Conservation (phyloP, 768 basidiomycete genomes). For the Epithele typhae region DNA sequence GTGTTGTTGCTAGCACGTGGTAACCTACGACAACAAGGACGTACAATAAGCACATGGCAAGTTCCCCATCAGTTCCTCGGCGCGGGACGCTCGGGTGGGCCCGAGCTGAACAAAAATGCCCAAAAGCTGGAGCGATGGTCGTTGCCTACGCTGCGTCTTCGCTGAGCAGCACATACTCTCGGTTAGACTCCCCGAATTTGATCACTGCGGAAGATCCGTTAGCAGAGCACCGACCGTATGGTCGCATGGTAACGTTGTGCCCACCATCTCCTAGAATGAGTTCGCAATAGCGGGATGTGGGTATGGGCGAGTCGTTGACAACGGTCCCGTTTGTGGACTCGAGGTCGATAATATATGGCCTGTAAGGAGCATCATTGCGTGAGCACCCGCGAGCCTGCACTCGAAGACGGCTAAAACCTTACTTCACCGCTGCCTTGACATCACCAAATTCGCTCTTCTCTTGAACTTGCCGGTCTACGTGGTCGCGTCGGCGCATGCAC, state of each 20-base stretch:
- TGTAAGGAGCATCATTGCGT: constrained; percentile 26
- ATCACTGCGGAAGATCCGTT: constrained; percentile 52
- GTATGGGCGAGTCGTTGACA: constrained; percentile 85
- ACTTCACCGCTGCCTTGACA: constrained; percentile 81
- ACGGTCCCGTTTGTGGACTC: constrained; percentile 97
- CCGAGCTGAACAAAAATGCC: too few relatives aligned
- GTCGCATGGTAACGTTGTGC: constrained; percentile 20
- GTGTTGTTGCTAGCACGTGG: not conserved
- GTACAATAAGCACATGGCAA: not conserved
- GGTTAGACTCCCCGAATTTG: constrained; percentile 76
- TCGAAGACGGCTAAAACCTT: constrained; percentile 9
- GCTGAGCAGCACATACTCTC: constrained; percentile 84
- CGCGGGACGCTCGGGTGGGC: too few relatives aligned
- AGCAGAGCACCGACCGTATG: not conserved
- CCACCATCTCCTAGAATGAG: constrained; percentile 73
- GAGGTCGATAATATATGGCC: constrained; percentile 95
- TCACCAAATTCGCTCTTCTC: constrained; percentile 87
- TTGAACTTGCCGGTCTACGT: constrained; percentile 71
- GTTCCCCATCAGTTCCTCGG: too few relatives aligned
- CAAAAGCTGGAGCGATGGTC: too few relatives aligned
- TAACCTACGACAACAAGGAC: constrained; percentile 6
- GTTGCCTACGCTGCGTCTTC: constrained; percentile 50
- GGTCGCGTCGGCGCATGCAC: constrained; percentile 3
- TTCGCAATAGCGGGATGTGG: constrained; percentile 84
- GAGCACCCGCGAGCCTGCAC: not conserved